These are phyloP conservation scores for Pseudomonodictys pantanalensis DNA, from an alignment of 495 filamentous ascomycete species.

Conservation along the genomic window DNA sequence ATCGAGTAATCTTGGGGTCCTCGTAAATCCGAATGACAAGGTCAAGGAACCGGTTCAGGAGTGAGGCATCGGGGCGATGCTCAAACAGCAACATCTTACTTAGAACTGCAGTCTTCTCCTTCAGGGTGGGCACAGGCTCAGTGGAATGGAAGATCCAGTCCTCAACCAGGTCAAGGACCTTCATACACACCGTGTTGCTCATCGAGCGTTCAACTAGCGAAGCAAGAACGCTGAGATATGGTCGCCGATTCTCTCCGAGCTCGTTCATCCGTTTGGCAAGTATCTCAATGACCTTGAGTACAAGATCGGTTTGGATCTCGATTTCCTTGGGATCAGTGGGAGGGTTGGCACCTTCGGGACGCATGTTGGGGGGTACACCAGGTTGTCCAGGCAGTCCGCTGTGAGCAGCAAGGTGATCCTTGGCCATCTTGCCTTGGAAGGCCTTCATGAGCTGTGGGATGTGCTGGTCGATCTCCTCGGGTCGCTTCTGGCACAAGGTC, in stretches of 20 bases:
- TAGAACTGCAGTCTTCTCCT: slow-evolving; percentile 95
- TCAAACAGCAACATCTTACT: slow-evolving; percentile 98
- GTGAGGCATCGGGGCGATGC: slow-evolving; percentile 70
- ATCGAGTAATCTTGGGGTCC: slow-evolving; percentile 88
- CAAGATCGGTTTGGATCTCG: slow-evolving; percentile 80
- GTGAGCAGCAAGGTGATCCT: slow-evolving; percentile 75
- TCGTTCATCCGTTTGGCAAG: slow-evolving; percentile 87
- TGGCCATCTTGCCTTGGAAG: slow-evolving; percentile 84
- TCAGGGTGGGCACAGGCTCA: slow-evolving; percentile 90
- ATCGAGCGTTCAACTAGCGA: slow-evolving; percentile 91
- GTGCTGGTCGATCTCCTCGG: slow-evolving; percentile 82
- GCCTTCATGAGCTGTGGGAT: slow-evolving; percentile 88
- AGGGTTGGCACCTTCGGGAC: slow-evolving; percentile 43
- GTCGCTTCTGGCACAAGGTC: slow-evolving; percentile 80
- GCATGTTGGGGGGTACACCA: slow-evolving; percentile 21
- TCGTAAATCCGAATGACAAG: slow-evolving; percentile 97
- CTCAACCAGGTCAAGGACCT: slow-evolving; percentile 92
- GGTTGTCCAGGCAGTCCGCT: slow-evolving; percentile 25
- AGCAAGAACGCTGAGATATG: slow-evolving; percentile 90
- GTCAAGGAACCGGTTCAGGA: slow-evolving; percentile 88
- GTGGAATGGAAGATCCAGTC: slow-evolving; percentile 90
- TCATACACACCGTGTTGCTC: slow-evolving; percentile 78
- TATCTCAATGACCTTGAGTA: slow-evolving; percentile 90
- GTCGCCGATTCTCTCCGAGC: slow-evolving; percentile 85
- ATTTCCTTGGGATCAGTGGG: slow-evolving; percentile 67